Percentiles rank a stretch among this genome's conserved stretches.
phyloP scores from a whole-genome alignment of 176 grass and related monocot species.

The Avena eriantha region DNA sequence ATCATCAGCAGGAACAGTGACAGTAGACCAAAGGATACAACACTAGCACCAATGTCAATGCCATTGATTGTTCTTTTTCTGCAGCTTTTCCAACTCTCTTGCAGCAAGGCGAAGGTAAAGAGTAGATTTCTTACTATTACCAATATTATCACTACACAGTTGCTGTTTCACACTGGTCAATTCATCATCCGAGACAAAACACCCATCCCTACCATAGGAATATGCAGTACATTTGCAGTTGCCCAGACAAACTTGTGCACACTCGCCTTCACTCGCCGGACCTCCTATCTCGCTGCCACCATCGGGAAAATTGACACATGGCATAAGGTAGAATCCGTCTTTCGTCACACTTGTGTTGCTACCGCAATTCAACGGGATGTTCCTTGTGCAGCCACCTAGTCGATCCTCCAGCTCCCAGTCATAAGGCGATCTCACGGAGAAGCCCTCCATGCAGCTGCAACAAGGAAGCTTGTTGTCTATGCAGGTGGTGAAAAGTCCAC shows the following conservation, averaged over 20 bases:
- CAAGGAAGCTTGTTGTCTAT: background rate
- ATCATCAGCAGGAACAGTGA: background rate
- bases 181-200: background rate
- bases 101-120: constrained; percentile 17
- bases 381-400: background rate
- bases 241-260: background rate
- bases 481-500: background rate
- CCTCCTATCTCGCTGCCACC: background rate
- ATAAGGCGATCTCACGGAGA: background rate
- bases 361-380: background rate
- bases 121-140: background rate
- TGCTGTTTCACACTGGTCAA: background rate
- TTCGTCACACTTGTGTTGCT: background rate
- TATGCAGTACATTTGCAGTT: constrained; percentile 1
- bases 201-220: background rate
- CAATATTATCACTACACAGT: background rate
- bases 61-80: background rate
- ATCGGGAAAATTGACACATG: background rate
- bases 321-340: background rate
- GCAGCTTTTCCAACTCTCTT: background rate
- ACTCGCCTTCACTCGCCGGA: background rate
- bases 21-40: background rate
- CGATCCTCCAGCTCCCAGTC: constrained; percentile 22
- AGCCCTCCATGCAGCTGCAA: constrained; percentile 11
- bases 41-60: background rate